phyloP scores from a whole-genome alignment of 2,329 filamentous ascomycete genomes.

The Paraphaeosphaeria sporulosa region DNA sequence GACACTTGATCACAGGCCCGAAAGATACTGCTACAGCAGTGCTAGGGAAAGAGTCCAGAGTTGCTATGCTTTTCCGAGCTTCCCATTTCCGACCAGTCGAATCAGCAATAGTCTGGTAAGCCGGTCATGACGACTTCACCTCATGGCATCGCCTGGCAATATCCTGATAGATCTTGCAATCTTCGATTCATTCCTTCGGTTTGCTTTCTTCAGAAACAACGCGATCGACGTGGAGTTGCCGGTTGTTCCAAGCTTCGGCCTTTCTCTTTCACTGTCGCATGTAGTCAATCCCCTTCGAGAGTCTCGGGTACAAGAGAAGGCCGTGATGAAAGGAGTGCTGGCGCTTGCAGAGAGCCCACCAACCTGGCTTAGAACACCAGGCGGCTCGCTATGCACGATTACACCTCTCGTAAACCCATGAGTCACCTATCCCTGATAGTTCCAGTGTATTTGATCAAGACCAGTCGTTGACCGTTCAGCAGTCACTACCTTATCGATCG shows the following conservation, averaged over 20 bases:
- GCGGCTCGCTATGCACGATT: background rate
- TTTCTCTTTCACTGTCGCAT: too few species aligned
- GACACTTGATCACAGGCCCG: background rate
- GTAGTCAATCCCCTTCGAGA: background rate
- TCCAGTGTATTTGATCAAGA: background rate
- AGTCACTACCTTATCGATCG: background rate
- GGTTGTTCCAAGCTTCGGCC: background rate
- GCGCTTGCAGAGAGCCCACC: background rate
- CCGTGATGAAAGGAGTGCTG: background rate
- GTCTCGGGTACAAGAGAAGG: background rate
- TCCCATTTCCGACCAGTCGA: too few species aligned
- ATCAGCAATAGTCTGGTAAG: too few species aligned
- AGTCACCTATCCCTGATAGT: background rate
- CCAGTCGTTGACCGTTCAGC: background rate
- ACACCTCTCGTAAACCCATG: background rate
- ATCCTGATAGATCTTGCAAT: too few species aligned
- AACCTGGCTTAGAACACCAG: background rate
- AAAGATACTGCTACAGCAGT: too few species aligned
- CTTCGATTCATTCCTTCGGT: too few species aligned
- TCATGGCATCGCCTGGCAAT: too few species aligned
- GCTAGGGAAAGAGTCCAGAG: too few species aligned
- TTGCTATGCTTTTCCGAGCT: too few species aligned
- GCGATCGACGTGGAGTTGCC: conserved; percentile 6
- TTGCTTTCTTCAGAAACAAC: background rate
- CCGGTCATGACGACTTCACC: too few species aligned